These are phyloP conservation scores for Magnusiomyces paraingens DNA, from an alignment of 1,139 yeast genomes.

Conservation along the genomic window DNA sequence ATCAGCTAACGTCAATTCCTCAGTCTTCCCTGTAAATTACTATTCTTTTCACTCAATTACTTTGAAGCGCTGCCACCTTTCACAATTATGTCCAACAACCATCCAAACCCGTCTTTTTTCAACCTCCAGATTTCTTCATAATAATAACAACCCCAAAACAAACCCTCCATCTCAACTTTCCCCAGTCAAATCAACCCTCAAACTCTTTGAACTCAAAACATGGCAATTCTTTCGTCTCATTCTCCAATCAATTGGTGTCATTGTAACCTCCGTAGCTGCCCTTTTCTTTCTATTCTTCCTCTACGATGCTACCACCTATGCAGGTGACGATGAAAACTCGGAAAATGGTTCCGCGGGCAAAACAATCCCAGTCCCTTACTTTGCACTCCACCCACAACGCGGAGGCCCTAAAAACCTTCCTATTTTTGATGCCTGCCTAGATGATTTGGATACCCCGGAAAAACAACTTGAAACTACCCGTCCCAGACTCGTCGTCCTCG, in stretches of 20 bases:
- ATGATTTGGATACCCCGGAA: conserved; percentile 44
- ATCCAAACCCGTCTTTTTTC: no score
- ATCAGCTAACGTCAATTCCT: no score
- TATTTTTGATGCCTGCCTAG: conserved; percentile 46
- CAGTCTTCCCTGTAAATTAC: no score
- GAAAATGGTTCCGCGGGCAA: conserved; percentile 21
- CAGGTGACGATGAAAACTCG: conserved; percentile 32
- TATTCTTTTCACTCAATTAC: no score
- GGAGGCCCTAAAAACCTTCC: conserved; percentile 69
- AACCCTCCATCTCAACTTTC: no score
- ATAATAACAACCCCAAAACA: no score
- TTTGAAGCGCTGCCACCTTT: no score
- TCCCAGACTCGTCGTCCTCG: conserved; percentile 50
- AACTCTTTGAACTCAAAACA: no score
- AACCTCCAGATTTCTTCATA: no score
- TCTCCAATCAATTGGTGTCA: conserved; percentile 1
- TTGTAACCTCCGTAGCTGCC: conserved; percentile 5
- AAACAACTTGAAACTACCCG: conserved; percentile 38
- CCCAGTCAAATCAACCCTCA: no score
- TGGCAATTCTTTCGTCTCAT: no score
- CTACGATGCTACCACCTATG: conserved; percentile 56
- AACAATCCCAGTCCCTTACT: conserved; percentile 40
- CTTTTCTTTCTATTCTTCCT: conserved; percentile 43
- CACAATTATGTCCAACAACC: no score
- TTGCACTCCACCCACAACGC: conserved; percentile 46